Conservation (phyloP, 257 asterid genomes). For the Datura wrightii region DNA sequence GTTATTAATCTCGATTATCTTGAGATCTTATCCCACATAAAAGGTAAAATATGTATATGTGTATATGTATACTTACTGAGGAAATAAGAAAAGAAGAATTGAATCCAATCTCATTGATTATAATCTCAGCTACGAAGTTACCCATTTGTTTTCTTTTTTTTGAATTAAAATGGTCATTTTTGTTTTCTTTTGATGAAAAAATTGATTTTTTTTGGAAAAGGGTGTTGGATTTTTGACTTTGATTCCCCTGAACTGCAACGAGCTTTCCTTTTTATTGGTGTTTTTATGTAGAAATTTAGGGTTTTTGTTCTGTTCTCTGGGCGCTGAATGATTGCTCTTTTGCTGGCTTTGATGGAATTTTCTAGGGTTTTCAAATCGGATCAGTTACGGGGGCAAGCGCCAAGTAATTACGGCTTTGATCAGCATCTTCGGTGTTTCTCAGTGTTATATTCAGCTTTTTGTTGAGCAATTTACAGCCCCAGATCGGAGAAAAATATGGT, state of each 20-base stretch:
- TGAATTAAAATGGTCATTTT: background rate
- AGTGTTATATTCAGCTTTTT: slow-evolving; percentile 28
- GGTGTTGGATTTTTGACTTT: slow-evolving; percentile 30
- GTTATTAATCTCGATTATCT: slow-evolving; percentile 9
- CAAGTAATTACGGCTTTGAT: slow-evolving; percentile 40
- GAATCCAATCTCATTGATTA: background rate
- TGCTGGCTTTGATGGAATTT: slow-evolving; percentile 29
- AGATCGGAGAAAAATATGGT: slow-evolving; percentile 17
- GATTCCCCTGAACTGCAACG: slow-evolving; percentile 3
- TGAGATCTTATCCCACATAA: slow-evolving; percentile 33
- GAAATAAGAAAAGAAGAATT: slow-evolving; percentile 33
- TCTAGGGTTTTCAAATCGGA: slow-evolving; percentile 39
- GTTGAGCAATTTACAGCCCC: slow-evolving; percentile 7
- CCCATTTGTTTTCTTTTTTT: background rate
- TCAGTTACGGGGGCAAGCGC: background rate
- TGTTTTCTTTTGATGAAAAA: background rate
- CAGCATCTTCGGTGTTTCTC: slow-evolving; percentile 9
- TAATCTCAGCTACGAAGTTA: slow-evolving; percentile 18
- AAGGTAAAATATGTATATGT: slow-evolving; percentile 37
- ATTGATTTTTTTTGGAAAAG: background rate
- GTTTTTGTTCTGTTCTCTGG: slow-evolving; percentile 4
- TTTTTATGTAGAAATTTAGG: slow-evolving; percentile 9
- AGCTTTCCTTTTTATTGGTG: background rate
- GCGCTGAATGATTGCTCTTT: slow-evolving; percentile 27
- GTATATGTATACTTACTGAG: slow-evolving; percentile 36